phyloP scores from a whole-genome alignment of 176 grass and related monocot genomes.

The Avena sativa region DNA sequence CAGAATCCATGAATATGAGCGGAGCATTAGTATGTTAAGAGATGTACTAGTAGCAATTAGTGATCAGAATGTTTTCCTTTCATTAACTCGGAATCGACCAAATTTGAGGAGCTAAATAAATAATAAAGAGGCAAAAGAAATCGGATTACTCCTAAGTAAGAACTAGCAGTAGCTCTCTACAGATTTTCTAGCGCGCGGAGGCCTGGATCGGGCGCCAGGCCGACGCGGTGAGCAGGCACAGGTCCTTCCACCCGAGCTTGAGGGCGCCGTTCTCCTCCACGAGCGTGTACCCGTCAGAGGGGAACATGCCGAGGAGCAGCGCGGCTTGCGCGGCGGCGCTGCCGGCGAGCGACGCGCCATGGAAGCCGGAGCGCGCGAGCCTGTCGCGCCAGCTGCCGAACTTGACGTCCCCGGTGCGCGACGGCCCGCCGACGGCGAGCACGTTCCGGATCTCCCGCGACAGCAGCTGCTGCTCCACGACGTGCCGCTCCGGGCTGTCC shows the following conservation, averaged over 20 bases:
- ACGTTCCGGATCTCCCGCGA: slow-evolving; percentile 96
- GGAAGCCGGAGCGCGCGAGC: slow-evolving; percentile 80
- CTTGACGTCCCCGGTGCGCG: slow-evolving; percentile 82
- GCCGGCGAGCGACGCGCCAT: slow-evolving; percentile 74
- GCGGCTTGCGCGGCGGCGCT: slow-evolving; percentile 86
- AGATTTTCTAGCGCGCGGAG: slow-evolving; percentile 34
- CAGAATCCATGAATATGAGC: neutral
- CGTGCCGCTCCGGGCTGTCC: slow-evolving; percentile 86
- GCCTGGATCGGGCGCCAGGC: slow-evolving; percentile 85
- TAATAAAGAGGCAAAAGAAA: slow-evolving; percentile 42
- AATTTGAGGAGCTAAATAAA: slow-evolving; percentile 35
- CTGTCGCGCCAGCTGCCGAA: slow-evolving; percentile 94
- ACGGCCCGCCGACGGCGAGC: slow-evolving; percentile 87
- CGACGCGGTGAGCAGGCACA: slow-evolving; percentile 88
- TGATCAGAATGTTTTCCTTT: slow-evolving; percentile 44
- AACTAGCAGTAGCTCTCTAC: neutral
- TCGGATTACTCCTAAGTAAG: slow-evolving; percentile 45
- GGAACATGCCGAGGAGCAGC: slow-evolving; percentile 97
- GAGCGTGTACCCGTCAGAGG: slow-evolving; percentile 89
- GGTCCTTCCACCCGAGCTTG: slow-evolving; percentile 97
- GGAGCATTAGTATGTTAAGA: slow-evolving; percentile 35
- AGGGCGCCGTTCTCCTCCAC: slow-evolving; percentile 88
- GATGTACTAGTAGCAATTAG: slow-evolving; percentile 34
- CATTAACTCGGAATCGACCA: slow-evolving; percentile 29
- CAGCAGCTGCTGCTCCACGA: slow-evolving; percentile 97